Conservation (phyloP, 305 asterid species). For the Fraxinus ornus region DNA sequence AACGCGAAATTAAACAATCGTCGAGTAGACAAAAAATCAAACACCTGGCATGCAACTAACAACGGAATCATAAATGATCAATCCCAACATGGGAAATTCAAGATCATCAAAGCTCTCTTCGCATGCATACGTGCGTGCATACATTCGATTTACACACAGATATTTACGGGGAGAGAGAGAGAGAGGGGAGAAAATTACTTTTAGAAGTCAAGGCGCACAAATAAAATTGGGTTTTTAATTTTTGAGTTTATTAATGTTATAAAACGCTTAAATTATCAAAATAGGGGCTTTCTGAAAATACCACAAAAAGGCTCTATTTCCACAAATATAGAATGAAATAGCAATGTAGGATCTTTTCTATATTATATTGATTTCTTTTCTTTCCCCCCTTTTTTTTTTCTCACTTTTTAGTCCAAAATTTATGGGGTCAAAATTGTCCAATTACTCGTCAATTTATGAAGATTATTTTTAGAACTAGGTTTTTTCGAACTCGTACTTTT, state of each 20-base stretch:
- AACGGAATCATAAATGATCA: not conserved
- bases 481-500: not conserved
- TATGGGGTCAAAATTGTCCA: not conserved
- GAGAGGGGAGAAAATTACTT: not conserved
- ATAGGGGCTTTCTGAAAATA: not conserved
- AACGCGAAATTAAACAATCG: not conserved
- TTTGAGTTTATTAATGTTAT: not conserved
- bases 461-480: too few species aligned
- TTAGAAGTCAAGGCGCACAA: not conserved
- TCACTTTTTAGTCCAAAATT: not conserved
- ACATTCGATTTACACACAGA: not conserved
- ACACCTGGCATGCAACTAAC: slow-evolving; percentile 34
- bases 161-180: not conserved
- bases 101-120: not conserved
- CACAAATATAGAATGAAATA: not conserved
- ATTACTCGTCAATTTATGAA: not conserved
- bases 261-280: not conserved
- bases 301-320: not conserved
- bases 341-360: not conserved
- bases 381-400: not conserved
- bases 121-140: not conserved
- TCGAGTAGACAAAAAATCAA: slow-evolving; percentile 33
- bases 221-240: not conserved
- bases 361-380: not conserved
- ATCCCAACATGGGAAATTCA: not conserved